Base-by-base conservation (phyloP, 164 flowering plant genomes). In the Vitis riparia region DNA sequence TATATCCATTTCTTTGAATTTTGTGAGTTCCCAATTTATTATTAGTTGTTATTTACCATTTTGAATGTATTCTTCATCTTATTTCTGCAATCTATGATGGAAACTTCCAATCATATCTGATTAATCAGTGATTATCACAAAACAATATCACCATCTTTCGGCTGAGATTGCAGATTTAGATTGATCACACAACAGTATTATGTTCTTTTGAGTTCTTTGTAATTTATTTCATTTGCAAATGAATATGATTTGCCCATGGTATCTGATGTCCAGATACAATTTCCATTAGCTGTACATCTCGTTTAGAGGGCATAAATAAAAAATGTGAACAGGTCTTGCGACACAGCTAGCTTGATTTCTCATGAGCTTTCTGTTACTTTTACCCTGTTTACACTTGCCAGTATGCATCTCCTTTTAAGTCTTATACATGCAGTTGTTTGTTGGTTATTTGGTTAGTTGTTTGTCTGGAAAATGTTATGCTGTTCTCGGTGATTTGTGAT, bases 131-230 rank as follows among this genome's bases (percentile, higher is more conserved):
- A 83, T 79, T 71, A 81, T 71, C 14, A 48, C 51, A 7, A 9
- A 14, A 68, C 32, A 68, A 30, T 66, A 75, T 79, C 81, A 81
- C 81, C 82, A 81, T 83, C 84, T 81, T 81, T 83, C 81, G 82
- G 74, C 86, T 77, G 86, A 83, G 79, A 71, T 81, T 83, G 82
- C 81, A 73, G 44, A 37, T 37, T 37, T 37, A 6, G 56, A 27
- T 32, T 0, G 30, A 0, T 37, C 9, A 5, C 29, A 5, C 13
- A n/a, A 16, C 48, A 11, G 12, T 7, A 53, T 68, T 30, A 23
- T 23, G 49, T 1, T 23, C 23, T 30, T 65, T 15, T 73, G 9
- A 8, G 9, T 47, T 1, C 23, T 23, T 11, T 3, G 9, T 47
- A 13, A 1, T 2, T 11, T 51, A 63, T 17, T 61, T 37, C 11